Evolutionary conservation across 2,329 filamentous ascomycete genomes (phyloP).

Genomic region (Coniochaeta sp.): DNA sequence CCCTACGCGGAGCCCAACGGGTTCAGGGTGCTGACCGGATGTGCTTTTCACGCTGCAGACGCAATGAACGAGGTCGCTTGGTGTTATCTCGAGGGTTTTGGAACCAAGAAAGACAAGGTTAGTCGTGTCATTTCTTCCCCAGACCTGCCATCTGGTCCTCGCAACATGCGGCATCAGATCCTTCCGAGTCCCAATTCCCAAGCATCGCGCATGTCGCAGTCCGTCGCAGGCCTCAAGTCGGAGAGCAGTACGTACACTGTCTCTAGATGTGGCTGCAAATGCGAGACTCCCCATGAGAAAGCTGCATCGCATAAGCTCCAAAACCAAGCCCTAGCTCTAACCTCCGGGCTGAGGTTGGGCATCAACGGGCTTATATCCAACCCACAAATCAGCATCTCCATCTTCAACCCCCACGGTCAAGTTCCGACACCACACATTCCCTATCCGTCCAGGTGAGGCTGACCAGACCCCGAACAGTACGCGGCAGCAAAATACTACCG

Average conservation of each 20-base stretch:
- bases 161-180: not conserved
- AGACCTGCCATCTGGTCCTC: not conserved
- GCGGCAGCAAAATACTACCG: slow-evolving; percentile 85
- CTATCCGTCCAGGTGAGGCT: slow-evolving; percentile 28
- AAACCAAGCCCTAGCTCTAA: not conserved
- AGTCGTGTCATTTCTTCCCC: slow-evolving; percentile 22
- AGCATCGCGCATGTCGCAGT: not conserved
- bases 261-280: not conserved
- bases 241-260: not conserved
- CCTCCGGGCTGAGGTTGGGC: slow-evolving; percentile 23
- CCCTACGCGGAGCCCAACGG: slow-evolving; percentile 4
- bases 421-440: not conserved
- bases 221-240: not conserved
- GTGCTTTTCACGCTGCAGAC: slow-evolving; percentile 42
- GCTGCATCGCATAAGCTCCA: not conserved
- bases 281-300: not conserved
- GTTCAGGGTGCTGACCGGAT: slow-evolving; percentile 18
- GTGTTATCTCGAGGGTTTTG: slow-evolving; percentile 97
- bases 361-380: slow-evolving; percentile 26
- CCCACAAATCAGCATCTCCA: slow-evolving; percentile 18
- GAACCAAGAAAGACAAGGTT: slow-evolving; percentile 98
- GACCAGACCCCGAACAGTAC: slow-evolving; percentile 46
- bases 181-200: not conserved
- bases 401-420: not conserved
- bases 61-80: slow-evolving; percentile 95